These are phyloP conservation scores for Tolypocladium inflatum DNA, from an alignment of 2,329 filamentous ascomycete genomes.

Conservation along the genomic window DNA sequence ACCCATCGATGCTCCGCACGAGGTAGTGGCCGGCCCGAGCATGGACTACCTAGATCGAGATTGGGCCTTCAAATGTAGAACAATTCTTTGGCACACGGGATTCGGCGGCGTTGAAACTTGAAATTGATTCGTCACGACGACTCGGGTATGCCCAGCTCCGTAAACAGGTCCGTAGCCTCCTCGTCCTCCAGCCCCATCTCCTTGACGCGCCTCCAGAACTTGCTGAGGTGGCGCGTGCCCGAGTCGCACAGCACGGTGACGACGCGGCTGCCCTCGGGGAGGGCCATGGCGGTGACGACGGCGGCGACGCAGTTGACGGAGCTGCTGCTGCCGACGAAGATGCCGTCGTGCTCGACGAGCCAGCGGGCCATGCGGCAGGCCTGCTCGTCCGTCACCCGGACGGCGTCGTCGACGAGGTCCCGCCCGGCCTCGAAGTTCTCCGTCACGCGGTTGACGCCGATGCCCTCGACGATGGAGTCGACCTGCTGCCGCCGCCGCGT, in stretches of 20 bases:
- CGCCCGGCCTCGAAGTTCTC: constrained; percentile 83
- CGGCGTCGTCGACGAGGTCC: constrained; percentile 80
- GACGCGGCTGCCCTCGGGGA: constrained; percentile 54
- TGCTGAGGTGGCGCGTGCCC: constrained; percentile 74
- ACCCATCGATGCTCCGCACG: background rate
- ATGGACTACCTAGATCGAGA: background rate
- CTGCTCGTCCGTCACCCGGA: constrained; percentile 80
- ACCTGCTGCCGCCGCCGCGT: constrained; percentile 84
- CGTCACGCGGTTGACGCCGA: constrained; percentile 92
- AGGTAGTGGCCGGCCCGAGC: background rate
- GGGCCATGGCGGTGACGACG: constrained; percentile 53
- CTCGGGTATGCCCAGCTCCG: constrained; percentile 34
- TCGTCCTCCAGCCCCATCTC: constrained; percentile 57
- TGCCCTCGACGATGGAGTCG: constrained; percentile 91
- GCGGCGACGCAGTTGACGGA: constrained; percentile 92
- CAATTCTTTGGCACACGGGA: background rate
- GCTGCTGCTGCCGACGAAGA: constrained; percentile 90
- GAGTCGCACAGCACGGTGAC: constrained; percentile 82
- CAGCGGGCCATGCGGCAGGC: constrained; percentile 91
- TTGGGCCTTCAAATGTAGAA: background rate
- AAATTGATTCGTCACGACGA: too few relatives aligned
- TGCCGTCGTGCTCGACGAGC: constrained; percentile 89
- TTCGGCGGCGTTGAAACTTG: background rate
- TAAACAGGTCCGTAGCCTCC: constrained; percentile 37
- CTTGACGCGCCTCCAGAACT: constrained; percentile 71